Evolutionary conservation across 805 yeast genomes (phyloP), one percentile per base, ranked within the genome.

Genomic region (Ogataea trehaloabstinens): DNA sequence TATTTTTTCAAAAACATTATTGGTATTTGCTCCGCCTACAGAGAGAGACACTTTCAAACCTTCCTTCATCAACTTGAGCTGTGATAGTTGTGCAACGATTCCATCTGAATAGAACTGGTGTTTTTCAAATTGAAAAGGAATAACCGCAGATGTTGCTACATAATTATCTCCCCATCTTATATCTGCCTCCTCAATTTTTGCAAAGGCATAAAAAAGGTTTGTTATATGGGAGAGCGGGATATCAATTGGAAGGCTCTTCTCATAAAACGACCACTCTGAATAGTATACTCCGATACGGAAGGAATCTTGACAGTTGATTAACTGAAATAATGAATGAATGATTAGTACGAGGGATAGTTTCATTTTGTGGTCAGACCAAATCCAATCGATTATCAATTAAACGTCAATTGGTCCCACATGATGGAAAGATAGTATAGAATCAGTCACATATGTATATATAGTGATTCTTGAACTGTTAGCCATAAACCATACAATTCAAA

Each of bases 141-240:
- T 31, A 2, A 25, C 7, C 10, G 56, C 55, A 19, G 74, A 71
- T 1, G 70, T 45, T 49, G 86, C 96, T 1, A 87, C 77, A 80
- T 84, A 78, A 6, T 67, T 58, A 53, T 89, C 95, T 6, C 78
- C 66, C 19, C 78, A 67, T 12, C 54, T 60, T 0, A 95, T 90
- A 0, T 81, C 62, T 0, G 55, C 52, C 1, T 68, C 51, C 46
- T 81, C 76, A 4, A 89, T 71, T 24, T 73, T 64, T 35, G 85
- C 68, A 59, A 91, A 91, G 0, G 96, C 85, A 59, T 85, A 93
- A 52, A 81, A 80, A 2, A 93, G 58, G 46, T 86, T 85, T 15
- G 95, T 78, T 0, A 85, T 55, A 8, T 58, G 49, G 0, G 69
- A 57, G 2, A 73, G 58, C 2, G 90, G 86, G 5, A 90, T 73